phyloP scores from a whole-genome alignment of 441 rosid genomes.

The Croton laevigatus region DNA sequence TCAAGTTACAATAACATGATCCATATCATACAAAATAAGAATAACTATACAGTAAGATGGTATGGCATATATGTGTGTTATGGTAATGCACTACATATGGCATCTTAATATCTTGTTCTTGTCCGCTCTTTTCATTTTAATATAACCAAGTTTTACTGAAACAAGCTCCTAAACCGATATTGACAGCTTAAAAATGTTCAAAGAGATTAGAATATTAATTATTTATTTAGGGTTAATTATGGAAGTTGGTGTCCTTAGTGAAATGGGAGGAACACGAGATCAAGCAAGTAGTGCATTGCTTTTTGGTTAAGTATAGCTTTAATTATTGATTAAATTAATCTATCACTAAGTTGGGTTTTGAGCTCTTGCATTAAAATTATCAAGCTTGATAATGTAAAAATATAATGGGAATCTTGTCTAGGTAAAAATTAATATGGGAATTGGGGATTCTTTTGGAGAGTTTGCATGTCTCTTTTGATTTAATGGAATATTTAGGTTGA shows the following conservation, averaged over 20 bases:
- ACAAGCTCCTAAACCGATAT: slow-evolving; percentile 23
- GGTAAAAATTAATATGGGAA: slow-evolving; percentile 5
- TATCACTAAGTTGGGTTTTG: slow-evolving; percentile 38
- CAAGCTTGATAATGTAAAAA: slow-evolving; percentile 10
- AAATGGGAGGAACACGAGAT: slow-evolving; percentile 52
- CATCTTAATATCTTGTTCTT: slow-evolving; percentile 27
- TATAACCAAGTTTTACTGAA: slow-evolving; percentile 5
- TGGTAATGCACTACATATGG: slow-evolving; percentile 16
- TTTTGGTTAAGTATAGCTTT: slow-evolving; percentile 22
- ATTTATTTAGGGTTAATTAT: slow-evolving; percentile 23
- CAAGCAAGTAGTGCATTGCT: slow-evolving; percentile 41
- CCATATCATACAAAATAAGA: not conserved
- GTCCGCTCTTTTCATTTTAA: too few species aligned
- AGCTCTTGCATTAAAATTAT: slow-evolving; percentile 17
- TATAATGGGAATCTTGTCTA: slow-evolving; percentile 24
- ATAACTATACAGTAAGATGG: not conserved
- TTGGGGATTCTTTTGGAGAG: not conserved
- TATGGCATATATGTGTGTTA: slow-evolving; percentile 7
- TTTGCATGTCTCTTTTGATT: slow-evolving; percentile 5
- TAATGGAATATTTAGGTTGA: slow-evolving; percentile 14
- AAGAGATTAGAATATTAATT: slow-evolving; percentile 19
- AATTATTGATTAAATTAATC: slow-evolving; percentile 21
- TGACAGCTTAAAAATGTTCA: slow-evolving; percentile 36
- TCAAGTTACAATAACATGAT: not conserved
- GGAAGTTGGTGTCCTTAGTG: slow-evolving; percentile 32